Evolutionary conservation across 192 early-diverging fungal genomes (phyloP).

Genomic region (Umbelopsis sp.): DNA sequence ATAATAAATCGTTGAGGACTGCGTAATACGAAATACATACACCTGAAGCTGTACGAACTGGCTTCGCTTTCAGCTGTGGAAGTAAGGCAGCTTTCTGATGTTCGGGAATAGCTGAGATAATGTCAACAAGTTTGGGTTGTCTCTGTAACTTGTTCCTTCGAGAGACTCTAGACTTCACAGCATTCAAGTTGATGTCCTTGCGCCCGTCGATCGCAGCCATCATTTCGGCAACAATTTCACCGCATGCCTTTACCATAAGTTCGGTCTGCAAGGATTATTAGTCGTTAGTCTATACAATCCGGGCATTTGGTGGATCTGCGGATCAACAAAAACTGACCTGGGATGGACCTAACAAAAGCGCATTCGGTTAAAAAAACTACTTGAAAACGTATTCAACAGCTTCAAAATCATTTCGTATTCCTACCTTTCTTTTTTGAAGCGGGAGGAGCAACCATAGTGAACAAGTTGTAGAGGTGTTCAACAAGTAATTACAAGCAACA

Average conservation of each 20-base stretch:
- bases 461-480: neutral
- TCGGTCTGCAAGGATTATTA: conserved; percentile 50
- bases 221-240: conserved; percentile 91
- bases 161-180: conserved; percentile 76
- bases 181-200: conserved; percentile 88
- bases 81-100: conserved; percentile 84
- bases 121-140: conserved; percentile 95
- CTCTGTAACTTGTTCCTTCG: conserved; percentile 73
- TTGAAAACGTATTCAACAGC: neutral
- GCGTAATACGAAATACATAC: conserved; percentile 45
- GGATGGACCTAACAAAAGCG: neutral
- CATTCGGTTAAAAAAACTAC: neutral
- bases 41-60: conserved; percentile 92
- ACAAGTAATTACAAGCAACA: neutral
- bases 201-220: conserved; percentile 65
- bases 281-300: neutral
- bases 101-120: conserved; percentile 97
- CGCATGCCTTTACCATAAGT: conserved; percentile 82
- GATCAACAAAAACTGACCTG: conserved; percentile 10
- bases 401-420: neutral
- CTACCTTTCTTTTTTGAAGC: conserved; percentile 16
- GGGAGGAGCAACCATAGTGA: conserved; percentile 9
- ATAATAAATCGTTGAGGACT: too few relatives aligned
- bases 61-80: conserved; percentile 91
- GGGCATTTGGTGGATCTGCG: too few relatives aligned